Evolutionary conservation across 441 rosid species (phyloP), one percentile per base, ranked within the genome.

Genomic region (Francoa sonchifolia): DNA sequence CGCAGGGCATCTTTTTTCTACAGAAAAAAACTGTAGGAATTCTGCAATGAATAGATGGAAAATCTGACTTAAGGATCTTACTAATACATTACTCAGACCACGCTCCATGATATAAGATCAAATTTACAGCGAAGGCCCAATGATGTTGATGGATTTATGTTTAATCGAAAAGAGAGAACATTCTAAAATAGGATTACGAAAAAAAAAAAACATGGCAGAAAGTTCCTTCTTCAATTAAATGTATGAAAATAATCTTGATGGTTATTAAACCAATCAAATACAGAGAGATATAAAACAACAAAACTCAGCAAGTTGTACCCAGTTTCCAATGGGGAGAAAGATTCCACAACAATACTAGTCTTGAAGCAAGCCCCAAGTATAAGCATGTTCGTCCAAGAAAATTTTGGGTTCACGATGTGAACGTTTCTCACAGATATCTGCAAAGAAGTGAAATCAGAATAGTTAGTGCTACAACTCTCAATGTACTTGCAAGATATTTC

Each of bases 361-460:
- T 56, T 74, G 63, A 47, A 74, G 71, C 99, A 86, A 39, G 79
- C 76, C 39, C 99, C 96, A 31, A 90, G 83, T 63, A 86, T 63
- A 34, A 76, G 81, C 49, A 68, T 29, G 51, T 76, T 60, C 10
- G 76, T 63, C 93, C 95, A 76, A 35, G 67, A 33, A 74, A 77
- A 77, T 53, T 74, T 76, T 42, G 87, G 73, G 63, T 67, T 66
- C 51, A 90, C 82, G 60, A 82, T 63, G 66, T 90, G 99, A 19
- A 72, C 95, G 61, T 90, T 86, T 59, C 63, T 69, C 50, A 76
- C 64, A 31, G 69, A 59, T 20, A 90, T 58, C 93, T 80, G 65
- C 63, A 56, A 37, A 35, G 40, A 39, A 41, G 29, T 39, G 48
- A 38, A 19, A 25, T 19, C 6, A 38, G 28, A 38, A 19, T 3